Base-by-base conservation (phyloP, 345 rosid species). In the Gossypium stocksii region DNA sequence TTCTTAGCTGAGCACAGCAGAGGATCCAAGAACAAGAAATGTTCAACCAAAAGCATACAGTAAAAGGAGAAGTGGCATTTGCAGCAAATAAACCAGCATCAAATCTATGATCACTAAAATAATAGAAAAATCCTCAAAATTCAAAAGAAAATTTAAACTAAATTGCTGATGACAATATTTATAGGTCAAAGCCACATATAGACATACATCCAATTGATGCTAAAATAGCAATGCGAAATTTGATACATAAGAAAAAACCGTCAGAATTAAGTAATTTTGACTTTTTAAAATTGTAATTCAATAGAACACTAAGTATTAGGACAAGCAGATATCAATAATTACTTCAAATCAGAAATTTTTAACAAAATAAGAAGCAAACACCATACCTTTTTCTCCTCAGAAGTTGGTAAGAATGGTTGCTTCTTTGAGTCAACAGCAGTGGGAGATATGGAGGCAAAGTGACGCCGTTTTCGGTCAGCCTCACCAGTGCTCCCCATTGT, bases 401-500 rank as follows among this genome's bases (percentile, higher is more conserved):
- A 94, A 54, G 81, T 60, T 13, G 87, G 88, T 66, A 83, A 80
- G 53, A 86, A 87, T 41, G 91, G 94, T 72, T 86, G 90, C 80
- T 88, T 88, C 81, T 88, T 92, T 16, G 89, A 84, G 25, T 85
- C 82, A 38, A 92, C 88, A 75, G 88, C 87, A 14, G 91, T 85
- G 22, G 97, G 91, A 19, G 98, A 91, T 73, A 90, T 69, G 19
- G 97, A 85, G 89, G 83, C 86, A 69, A 94, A 83, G 81, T 86
- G 97, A 70, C 93, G 93, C 86, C 89, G 83, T 80, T 92, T 94
- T 69, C 97, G 87, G 81, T 92, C 98, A 1, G 97, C 92, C 83
- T 94, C 97, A 34, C 91, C 98, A 10, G 92, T 85, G 82, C 97
- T 94, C 87, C 90, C 97, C 98, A 94, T 94, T 76, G 66, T 78